Conservation (phyloP, 805 yeast genomes). For the Metschnikowia reukaufii region DNA sequence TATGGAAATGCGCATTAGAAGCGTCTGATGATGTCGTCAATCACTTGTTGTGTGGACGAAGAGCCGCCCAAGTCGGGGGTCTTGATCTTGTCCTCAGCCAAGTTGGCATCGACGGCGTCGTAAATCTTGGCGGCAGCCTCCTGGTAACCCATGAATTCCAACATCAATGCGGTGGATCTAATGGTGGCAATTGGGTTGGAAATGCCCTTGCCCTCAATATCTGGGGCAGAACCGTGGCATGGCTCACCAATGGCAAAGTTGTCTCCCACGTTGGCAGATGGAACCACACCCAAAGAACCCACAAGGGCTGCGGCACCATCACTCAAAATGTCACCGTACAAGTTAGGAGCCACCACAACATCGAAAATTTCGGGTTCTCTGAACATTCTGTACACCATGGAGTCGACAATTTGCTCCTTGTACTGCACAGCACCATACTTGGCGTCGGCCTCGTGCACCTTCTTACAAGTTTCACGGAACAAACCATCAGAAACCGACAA, state of each 20-base stretch:
- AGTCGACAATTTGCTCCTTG: constrained; percentile 97
- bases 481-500: constrained; percentile 90
- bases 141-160: constrained; percentile 91
- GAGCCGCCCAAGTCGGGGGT: constrained; percentile 97
- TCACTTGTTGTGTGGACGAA: constrained; percentile 82
- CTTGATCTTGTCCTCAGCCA: constrained; percentile 70
- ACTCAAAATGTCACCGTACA: constrained; percentile 94
- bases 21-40: constrained; percentile 71
- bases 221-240: constrained; percentile 99
- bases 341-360: constrained; percentile 97
- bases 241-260: constrained; percentile 97
- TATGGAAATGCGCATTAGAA: constrained; percentile 23
- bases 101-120: constrained; percentile 91
- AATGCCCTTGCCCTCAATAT: constrained; percentile 92
- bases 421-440: constrained; percentile 61
- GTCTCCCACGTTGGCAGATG: constrained; percentile 97
- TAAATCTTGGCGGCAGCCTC: constrained; percentile 90
- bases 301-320: constrained; percentile 99
- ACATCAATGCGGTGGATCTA: constrained; percentile 95
- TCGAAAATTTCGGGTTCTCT: constrained; percentile 97
- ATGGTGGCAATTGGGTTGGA: constrained; percentile 97
- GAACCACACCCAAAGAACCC: constrained; percentile 97
- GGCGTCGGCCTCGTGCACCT: constrained; percentile 58
- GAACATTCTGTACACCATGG: constrained; percentile 98
- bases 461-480: constrained; percentile 83